Evolutionary conservation across 108 stramenopile genomes (phyloP).

Genomic region (Parietichytrium sp.): DNA sequence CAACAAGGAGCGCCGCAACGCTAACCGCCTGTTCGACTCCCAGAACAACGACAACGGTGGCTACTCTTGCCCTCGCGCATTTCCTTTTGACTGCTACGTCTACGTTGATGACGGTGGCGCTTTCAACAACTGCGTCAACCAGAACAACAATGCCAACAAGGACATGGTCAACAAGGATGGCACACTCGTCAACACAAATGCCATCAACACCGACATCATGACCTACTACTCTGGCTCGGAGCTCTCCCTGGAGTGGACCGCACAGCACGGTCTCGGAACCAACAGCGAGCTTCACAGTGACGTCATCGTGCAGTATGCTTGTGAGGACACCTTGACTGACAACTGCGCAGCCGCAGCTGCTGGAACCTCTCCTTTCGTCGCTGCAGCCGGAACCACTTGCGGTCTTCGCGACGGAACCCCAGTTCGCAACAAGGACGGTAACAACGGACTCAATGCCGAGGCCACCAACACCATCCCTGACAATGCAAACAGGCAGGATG

Average conservation of each 20-base stretch:
- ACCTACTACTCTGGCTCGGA: conserved; percentile 54
- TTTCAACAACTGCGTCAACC: neutral
- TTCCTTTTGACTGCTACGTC: conserved; percentile 43
- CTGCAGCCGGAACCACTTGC: conserved; percentile 40
- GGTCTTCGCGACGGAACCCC: conserved; percentile 56
- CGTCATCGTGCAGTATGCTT: conserved; percentile 57
- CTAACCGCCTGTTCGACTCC: conserved; percentile 54
- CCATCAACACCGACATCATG: conserved; percentile 42
- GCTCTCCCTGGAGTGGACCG: conserved; percentile 54
- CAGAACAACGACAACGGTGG: conserved; percentile 58
- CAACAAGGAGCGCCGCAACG: conserved; percentile 24
- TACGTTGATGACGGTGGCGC: neutral
- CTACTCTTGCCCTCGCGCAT: conserved; percentile 52
- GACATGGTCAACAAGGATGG: conserved; percentile 31
- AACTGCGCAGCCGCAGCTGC: neutral
- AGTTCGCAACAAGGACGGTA: conserved; percentile 37
- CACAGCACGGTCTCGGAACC: conserved; percentile 55
- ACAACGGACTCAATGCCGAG: conserved; percentile 30
- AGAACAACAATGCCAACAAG: neutral
- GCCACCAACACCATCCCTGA: neutral
- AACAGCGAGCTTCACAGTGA: conserved; percentile 50
- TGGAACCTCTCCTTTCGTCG: neutral
- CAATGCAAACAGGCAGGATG: neutral
- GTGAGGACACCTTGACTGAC: conserved; percentile 53
- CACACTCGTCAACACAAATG: neutral